phyloP scores from a whole-genome alignment of 108 stramenopile genomes.

The Ochromonas danica region DNA sequence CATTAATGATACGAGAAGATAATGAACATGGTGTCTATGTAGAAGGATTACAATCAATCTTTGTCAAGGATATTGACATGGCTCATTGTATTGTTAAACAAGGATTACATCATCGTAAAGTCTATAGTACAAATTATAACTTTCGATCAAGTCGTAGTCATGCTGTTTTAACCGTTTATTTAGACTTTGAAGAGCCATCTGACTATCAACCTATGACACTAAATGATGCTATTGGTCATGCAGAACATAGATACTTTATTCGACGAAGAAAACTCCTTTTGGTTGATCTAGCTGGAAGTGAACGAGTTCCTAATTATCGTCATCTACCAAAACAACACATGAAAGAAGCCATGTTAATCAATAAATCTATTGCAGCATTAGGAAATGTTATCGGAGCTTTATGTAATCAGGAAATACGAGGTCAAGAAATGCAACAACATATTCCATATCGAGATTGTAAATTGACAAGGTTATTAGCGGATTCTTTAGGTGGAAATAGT shows the following conservation, averaged over 20 bases:
- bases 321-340: slow-evolving; percentile 36
- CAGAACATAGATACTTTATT: not conserved
- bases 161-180: not conserved
- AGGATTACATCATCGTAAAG: not conserved
- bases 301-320: not conserved
- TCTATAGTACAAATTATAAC: not conserved
- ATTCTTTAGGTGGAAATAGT: not conserved
- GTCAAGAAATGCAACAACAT: not conserved
- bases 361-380: slow-evolving; percentile 68
- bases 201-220: not conserved
- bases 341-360: slow-evolving; percentile 72
- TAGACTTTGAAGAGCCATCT: slow-evolving; percentile 14
- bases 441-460: slow-evolving; percentile 4
- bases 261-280: not conserved
- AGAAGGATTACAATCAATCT: not conserved
- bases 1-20: not conserved
- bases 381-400: slow-evolving; percentile 64
- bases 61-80: not conserved
- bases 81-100: not conserved
- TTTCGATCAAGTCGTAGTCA: not conserved
- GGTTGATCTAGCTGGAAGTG: not conserved
- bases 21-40: not conserved
- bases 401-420: not conserved
- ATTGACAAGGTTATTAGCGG: not conserved
- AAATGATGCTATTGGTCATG: not conserved